Percentiles rank a stretch among this genome's conserved stretches.
phyloP scores from a whole-genome alignment of 768 basidiomycete species.

The Tylopilus intermedius region DNA sequence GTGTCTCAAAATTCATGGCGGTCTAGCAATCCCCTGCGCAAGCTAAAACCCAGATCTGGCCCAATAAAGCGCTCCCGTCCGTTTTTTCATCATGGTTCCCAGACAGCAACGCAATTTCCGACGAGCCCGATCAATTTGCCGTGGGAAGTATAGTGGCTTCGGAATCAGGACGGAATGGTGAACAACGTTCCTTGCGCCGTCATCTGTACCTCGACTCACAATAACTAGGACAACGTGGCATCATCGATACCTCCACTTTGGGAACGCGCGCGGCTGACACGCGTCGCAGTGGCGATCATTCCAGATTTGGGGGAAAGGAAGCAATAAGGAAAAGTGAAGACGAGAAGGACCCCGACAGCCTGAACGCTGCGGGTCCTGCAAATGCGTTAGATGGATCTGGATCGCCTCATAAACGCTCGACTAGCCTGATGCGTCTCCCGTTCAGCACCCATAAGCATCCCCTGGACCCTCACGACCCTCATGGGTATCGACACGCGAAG shows the following conservation, averaged over 20 bases:
- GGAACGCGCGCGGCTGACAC: neutral
- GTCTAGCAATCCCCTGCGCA: slow-evolving; percentile 12
- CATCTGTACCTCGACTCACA: neutral
- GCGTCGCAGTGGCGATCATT: neutral
- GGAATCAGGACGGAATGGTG: neutral
- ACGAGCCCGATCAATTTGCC: neutral
- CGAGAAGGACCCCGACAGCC: neutral
- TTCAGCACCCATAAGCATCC: neutral
- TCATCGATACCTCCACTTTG: neutral
- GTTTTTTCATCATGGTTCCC: slow-evolving; percentile 4
- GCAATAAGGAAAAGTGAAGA: neutral
- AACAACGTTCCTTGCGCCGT: neutral
- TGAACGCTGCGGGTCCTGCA: neutral
- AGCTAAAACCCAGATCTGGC: slow-evolving; percentile 9
- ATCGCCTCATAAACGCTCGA: neutral
- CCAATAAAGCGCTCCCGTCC: slow-evolving; percentile 4
- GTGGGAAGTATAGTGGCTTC: neutral
- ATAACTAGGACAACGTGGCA: neutral
- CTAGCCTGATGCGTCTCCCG: neutral
- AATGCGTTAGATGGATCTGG: neutral
- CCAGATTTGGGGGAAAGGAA: neutral
- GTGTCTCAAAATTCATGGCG: neutral
- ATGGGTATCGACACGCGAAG: slow-evolving; percentile 81
- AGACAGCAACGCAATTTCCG: neutral
- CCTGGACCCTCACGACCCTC: slow-evolving; percentile 67